A percentile compares a stretch with the other conserved stretches of the same genome.
These are phyloP conservation scores for Schizochytrium sp. DNA, from an alignment of 108 stramenopile genomes.

Conservation along the genomic window DNA sequence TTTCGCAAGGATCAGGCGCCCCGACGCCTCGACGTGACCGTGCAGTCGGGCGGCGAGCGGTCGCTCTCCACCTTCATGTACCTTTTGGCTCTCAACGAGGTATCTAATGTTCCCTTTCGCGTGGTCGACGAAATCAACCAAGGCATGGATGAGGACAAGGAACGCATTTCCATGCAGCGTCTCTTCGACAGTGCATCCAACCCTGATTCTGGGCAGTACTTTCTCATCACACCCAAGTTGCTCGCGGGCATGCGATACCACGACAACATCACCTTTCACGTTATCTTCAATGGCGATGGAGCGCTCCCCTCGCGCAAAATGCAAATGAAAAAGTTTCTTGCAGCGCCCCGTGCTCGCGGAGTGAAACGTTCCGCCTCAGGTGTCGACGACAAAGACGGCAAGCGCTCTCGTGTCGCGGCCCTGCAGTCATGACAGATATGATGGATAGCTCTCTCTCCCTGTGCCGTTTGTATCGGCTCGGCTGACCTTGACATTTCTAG, in stretches of 20 bases:
- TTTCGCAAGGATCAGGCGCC: conserved; percentile 65
- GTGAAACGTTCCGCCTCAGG: no score
- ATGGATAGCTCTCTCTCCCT: no score
- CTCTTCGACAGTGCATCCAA: background rate
- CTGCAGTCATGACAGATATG: no score
- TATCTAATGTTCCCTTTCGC: conserved; percentile 81
- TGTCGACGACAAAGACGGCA: no score
- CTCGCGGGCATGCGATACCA: conserved; percentile 78
- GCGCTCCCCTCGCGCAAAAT: background rate
- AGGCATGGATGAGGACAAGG: conserved; percentile 89
- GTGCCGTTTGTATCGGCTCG: no score
- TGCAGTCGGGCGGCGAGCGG: conserved; percentile 93
- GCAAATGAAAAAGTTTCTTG: no score
- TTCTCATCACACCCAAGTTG: conserved; percentile 92
- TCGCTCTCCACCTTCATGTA: conserved; percentile 90
- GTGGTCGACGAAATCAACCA: conserved; percentile 98
- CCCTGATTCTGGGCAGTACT: conserved; percentile 61
- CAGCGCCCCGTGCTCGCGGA: no score
- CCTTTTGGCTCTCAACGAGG: conserved; percentile 88
- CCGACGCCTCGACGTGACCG: conserved; percentile 63
- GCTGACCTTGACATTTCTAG: no score
- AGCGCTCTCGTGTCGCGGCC: no score
- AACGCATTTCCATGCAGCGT: conserved; percentile 81
- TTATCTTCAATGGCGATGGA: conserved; percentile 76
- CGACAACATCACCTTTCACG: conserved; percentile 73